Evolutionary conservation across 2,329 filamentous ascomycete genomes (phyloP).

Genomic region (Fusarium armeniacum): DNA sequence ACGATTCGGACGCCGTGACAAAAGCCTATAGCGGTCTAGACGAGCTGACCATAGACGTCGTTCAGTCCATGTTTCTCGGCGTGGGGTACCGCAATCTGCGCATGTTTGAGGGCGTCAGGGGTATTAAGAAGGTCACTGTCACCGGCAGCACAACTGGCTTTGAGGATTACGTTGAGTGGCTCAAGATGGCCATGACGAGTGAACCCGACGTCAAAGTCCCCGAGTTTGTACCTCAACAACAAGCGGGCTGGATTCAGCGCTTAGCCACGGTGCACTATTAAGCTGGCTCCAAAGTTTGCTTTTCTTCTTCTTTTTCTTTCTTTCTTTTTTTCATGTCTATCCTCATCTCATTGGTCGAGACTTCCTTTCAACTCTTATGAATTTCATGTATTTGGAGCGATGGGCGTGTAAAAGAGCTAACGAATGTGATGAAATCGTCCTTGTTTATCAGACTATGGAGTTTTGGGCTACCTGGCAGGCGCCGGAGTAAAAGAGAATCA

Average conservation of each 20-base stretch:
- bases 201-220: constrained; percentile 40
- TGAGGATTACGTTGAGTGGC: constrained; percentile 60
- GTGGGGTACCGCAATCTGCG: constrained; percentile 56
- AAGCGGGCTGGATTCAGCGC: constrained; percentile 44
- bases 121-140: constrained; percentile 56
- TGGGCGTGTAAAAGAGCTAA: constrained; percentile 30
- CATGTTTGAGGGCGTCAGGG: constrained; percentile 60
- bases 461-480: constrained; percentile 26
- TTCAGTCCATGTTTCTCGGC: constrained; percentile 57
- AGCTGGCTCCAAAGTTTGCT: not conserved
- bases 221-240: constrained; percentile 41
- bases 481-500: constrained; percentile 16
- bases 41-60: constrained; percentile 58
- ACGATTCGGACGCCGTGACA: constrained; percentile 50
- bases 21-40: constrained; percentile 56
- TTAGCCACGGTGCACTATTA: constrained; percentile 46
- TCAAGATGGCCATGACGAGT: constrained; percentile 56
- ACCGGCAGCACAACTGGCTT: constrained; percentile 58
- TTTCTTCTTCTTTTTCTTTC: not conserved
- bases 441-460: constrained; percentile 20
- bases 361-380: constrained; percentile 9
- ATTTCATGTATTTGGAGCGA: constrained; percentile 4
- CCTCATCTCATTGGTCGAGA: not conserved
- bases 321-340: not conserved
- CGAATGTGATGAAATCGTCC: constrained; percentile 27